Percentiles rank a stretch among this genome's conserved stretches.
These are phyloP conservation scores for Pichia pseudocactophila DNA, from an alignment of 805 yeast species.

Conservation along the genomic window DNA sequence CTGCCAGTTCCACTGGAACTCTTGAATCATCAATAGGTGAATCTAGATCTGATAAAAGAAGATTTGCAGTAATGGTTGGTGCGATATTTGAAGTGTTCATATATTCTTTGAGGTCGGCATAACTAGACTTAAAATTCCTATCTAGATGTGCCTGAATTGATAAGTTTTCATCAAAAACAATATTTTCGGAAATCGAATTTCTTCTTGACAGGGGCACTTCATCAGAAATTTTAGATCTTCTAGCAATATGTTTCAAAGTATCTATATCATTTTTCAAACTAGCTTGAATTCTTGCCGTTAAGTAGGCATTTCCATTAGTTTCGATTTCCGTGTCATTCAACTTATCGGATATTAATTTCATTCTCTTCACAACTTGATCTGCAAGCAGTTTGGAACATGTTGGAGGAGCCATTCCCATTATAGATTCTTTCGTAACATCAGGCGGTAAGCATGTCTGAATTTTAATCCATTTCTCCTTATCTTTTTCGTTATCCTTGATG, in stretches of 20 bases:
- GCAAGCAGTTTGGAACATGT: too few species aligned
- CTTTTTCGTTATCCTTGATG: slow-evolving; percentile 3
- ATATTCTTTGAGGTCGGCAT: slow-evolving; percentile 53
- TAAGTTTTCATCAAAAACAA: neutral
- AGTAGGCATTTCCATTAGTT: neutral
- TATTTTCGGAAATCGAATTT: neutral
- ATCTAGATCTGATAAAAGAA: slow-evolving; percentile 70
- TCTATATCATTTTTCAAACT: slow-evolving; percentile 4
- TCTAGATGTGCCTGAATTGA: slow-evolving; percentile 1
- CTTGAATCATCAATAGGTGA: slow-evolving; percentile 80
- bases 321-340: neutral
- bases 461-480: neutral
- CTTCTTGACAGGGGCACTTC: neutral
- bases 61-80: slow-evolving; percentile 65
- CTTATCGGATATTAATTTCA: slow-evolving; percentile 3
- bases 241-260: slow-evolving; percentile 1
- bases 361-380: slow-evolving; percentile 1
- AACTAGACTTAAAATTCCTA: slow-evolving; percentile 4
- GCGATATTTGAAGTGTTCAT: slow-evolving; percentile 60
- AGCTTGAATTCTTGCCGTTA: neutral
- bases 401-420: too few species aligned
- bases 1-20: slow-evolving; percentile 62
- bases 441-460: too few species aligned
- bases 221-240: slow-evolving; percentile 4
- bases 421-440: too few species aligned